Evolutionary conservation across 2,329 filamentous ascomycete species (phyloP).

Genomic region (Botryotinia calthae): DNA sequence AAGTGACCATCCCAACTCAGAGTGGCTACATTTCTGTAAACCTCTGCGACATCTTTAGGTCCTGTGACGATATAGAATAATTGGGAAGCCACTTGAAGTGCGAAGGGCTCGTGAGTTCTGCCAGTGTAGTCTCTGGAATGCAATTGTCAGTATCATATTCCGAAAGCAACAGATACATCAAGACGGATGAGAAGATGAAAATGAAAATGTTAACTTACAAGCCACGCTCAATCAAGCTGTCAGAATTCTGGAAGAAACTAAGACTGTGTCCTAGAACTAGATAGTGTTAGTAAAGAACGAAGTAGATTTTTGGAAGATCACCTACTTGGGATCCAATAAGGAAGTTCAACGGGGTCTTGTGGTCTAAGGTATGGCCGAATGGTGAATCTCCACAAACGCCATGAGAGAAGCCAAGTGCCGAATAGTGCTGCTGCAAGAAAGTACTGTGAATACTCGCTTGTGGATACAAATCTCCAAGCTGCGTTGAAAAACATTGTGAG

Average conservation of each 20-base stretch:
- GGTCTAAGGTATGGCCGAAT: constrained; percentile 13
- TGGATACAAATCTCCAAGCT: constrained; percentile 2
- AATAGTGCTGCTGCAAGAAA: neutral
- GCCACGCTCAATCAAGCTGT: constrained; percentile 7
- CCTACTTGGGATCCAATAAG: constrained; percentile 22
- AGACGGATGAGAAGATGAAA: neutral
- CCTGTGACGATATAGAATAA: constrained; percentile 9
- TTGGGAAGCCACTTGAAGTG: constrained; percentile 13
- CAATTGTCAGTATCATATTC: neutral
- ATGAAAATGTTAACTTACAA: neutral
- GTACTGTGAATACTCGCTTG: neutral
- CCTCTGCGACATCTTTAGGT: constrained; percentile 1
- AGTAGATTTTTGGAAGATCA: too few species aligned
- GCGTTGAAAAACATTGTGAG: neutral
- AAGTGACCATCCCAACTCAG: constrained; percentile 11
- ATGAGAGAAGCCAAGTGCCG: constrained; percentile 3
- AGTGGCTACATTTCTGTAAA: constrained; percentile 10
- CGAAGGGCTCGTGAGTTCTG: constrained; percentile 1
- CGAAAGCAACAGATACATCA: neutral
- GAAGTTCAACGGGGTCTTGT: constrained; percentile 13
- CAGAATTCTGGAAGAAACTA: constrained; percentile 12
- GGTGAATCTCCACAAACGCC: constrained; percentile 18
- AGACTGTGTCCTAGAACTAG: neutral
- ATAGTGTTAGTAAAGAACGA: neutral
- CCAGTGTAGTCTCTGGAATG: neutral